Base-by-base conservation (phyloP, 306 rosid species). In the Trifolium dubium region DNA sequence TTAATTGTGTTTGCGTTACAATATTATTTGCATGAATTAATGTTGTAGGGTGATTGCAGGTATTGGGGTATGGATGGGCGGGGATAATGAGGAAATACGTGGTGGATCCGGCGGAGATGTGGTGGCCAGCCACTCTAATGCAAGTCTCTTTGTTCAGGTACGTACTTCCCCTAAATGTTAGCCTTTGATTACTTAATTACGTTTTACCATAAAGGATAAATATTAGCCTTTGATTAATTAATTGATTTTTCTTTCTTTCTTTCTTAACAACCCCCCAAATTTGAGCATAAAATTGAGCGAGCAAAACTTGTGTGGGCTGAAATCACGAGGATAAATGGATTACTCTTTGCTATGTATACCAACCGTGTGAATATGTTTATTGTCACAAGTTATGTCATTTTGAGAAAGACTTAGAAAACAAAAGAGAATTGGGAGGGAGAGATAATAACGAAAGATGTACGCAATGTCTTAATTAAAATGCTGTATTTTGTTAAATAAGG, bases 61-160 rank as follows among this genome's bases (percentile, higher is more conserved):
- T 92, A 0, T 54, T 92, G 54, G 96, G 96, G 1, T 89, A 92
- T n/a, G 96, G 97, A 4, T 92, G 97, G 92, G 97, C 96, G 1
- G 96, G 97, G 35, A 78, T 89, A 0, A 28, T 92, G 59, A 86
- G 87, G 79, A 89, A 83, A 73, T 89, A 86, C 18, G 91, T 89
- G 47, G 92, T 92, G 39, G 91, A 92, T 13, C 96, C 93, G 1
- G 91, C 92, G 0, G 80, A 87, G 10, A 89, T 92, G 97, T 88
- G 92, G 96, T 92, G 97, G 97, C 97, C 96, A 0, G 11, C 66
- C 5, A 80, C 82, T 18, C 85, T 92, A 0, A 95, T 86, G 9
- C 97, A 89, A 55, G 96, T 92, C 31, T 88, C 97, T 2, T 67
- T 92, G 31, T 92, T 92, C 75, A 78, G 96, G 96, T 91, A 56